A percentile compares a stretch with the other conserved stretches of the same genome.
Evolutionary conservation across 2,329 filamentous ascomycete species (phyloP).

Genomic region (Harringtonia aguacate): DNA sequence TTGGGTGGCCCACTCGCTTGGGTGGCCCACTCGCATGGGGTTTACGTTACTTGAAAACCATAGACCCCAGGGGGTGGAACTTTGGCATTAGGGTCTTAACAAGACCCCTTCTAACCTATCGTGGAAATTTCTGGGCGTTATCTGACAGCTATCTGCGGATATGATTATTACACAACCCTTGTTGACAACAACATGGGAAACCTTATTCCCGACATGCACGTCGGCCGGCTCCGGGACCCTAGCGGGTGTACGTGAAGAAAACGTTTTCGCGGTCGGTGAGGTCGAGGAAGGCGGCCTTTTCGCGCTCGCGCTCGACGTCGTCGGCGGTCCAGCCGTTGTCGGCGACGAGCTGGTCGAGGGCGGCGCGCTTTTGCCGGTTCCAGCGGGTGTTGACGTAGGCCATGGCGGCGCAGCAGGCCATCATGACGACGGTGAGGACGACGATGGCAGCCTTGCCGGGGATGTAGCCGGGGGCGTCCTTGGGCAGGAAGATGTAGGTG

Average conservation of each 20-base stretch:
- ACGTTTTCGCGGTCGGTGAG: conserved; percentile 9
- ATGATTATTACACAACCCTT: too few species aligned
- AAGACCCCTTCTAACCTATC: too few species aligned
- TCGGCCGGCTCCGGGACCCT: too few species aligned
- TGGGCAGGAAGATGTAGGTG: conserved; percentile 13
- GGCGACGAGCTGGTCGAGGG: conserved; percentile 5
- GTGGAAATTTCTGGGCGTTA: too few species aligned
- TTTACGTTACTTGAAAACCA: too few species aligned
- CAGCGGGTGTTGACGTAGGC: conserved; percentile 8
- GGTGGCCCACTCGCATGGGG: too few species aligned
- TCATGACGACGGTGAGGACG: conserved; percentile 10
- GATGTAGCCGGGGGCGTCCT: conserved; percentile 13
- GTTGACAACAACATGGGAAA: too few species aligned
- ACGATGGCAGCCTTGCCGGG: conserved; percentile 15
- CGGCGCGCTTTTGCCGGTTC: conserved; percentile 10
- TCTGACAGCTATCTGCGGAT: too few species aligned
- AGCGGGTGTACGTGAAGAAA: conserved; percentile 7
- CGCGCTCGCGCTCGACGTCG: conserved; percentile 12
- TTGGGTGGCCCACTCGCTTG: too few species aligned
- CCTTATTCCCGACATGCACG: too few species aligned
- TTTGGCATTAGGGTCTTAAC: too few species aligned
- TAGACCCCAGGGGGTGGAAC: too few species aligned
- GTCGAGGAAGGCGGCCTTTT: conserved; percentile 15
- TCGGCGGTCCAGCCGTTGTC: conserved; percentile 10
- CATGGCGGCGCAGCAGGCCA: conserved; percentile 9